Evolutionary conservation across 331 rosid species (phyloP), one percentile per base, ranked within the genome.

Genomic region (Rosa hybrid): DNA sequence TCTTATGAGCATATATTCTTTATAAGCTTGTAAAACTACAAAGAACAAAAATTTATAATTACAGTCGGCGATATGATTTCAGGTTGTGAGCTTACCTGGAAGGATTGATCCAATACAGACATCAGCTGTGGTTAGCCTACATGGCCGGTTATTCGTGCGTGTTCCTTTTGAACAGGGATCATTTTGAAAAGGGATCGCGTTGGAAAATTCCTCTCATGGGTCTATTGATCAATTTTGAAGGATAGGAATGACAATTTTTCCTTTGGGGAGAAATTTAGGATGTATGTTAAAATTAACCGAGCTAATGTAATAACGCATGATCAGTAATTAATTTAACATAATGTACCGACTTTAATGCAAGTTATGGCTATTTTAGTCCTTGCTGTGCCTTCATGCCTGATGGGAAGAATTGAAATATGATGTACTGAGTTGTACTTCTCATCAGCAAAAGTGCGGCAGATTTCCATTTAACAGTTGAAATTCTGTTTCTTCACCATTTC

Each of bases 61-160:
- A 56, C 20, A 12, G 57, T 18, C 34, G 21, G 67, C 49, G 74
- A 65, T 69, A 60, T 60, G 75, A 44, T 48, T 86, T 74, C 94
- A 93, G 98, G 94, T 93, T 65, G 97, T 93, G 86, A 91, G 88
- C 89, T 86, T 93, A 78, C 98, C 98, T 54, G 89, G 84, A 1
- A 88, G 96, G 82, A 91, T 93, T 71, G 98, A 93, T 87, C 97
- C 98, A 1, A 90, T 91, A 72, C 98, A 90, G 79, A 93, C 98
- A 78, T 91, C 96, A 41, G 97, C 98, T 7, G 94, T 93, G n/a
- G 98, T 93, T 74, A 93, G 94, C 85, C 87, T 93, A 83, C 97
- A 91, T 67, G 96, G 97, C 42, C 92, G 94, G 23, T 90, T 93
- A n/a, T 90, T 86, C 70, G 97, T 93, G 48, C 96, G 97, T 1